Conservation (phyloP, 192 early-diverging fungal species). For the Backusella psychrophila region DNA sequence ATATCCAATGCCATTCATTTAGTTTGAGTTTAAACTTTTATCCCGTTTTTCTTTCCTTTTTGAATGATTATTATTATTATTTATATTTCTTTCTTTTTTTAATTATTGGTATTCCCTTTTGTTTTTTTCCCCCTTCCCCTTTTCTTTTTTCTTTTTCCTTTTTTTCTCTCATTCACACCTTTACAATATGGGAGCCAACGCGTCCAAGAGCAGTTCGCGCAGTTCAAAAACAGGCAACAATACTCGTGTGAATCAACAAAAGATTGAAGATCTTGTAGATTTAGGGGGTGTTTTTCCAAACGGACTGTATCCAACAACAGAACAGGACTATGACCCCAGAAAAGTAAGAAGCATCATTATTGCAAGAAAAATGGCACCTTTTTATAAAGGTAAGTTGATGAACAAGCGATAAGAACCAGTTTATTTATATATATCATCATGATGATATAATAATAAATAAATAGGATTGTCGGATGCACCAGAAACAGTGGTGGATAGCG, state of each 20-base stretch:
- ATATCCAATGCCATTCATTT: neutral
- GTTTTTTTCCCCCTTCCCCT: neutral
- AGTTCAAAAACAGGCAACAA: neutral
- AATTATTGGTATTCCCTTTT: neutral
- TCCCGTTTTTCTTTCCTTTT: neutral
- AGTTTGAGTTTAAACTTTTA: neutral
- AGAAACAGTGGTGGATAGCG: constrained; percentile 20
- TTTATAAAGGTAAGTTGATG: constrained; percentile 71
- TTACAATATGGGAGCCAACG: constrained; percentile 29
- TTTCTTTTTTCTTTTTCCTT: neutral
- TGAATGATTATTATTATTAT: neutral
- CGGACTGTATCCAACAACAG: constrained; percentile 61
- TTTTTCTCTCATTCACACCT: neutral
- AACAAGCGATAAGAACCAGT: constrained; percentile 51
- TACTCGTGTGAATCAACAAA: constrained; percentile 13
- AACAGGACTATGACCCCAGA: constrained; percentile 77
- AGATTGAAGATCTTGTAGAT: constrained; percentile 49
- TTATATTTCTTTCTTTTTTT: neutral
- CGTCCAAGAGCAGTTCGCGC: constrained; percentile 21
- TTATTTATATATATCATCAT: neutral
- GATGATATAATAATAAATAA: neutral
- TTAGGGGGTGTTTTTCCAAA: constrained; percentile 62
- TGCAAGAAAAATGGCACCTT: constrained; percentile 76
- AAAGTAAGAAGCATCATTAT: constrained; percentile 73
- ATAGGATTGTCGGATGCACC: constrained; percentile 37